Base-by-base conservation (phyloP, 1,284 basidiomycete genomes). In the Puccinia triticina region DNA sequence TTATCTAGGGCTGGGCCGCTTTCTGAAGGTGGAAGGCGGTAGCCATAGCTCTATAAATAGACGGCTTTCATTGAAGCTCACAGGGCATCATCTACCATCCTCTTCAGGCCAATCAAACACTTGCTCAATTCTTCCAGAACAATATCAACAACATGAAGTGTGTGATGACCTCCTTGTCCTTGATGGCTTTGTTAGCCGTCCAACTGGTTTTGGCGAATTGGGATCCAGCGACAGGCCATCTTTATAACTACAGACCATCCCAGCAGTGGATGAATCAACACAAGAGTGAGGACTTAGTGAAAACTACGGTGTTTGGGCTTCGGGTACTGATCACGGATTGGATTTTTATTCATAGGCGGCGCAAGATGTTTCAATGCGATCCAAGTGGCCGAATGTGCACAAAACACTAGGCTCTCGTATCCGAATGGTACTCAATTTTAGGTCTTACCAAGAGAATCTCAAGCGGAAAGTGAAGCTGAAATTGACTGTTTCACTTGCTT, bases 191-290 rank as follows among this genome's bases (percentile, higher is more conserved):
- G 37, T 66, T 66, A 40, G 18, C 5, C 64, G 14, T 46, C 50
- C 21, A 66, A 14, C 37, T 43, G 64, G 64, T 66, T n/a, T 40
- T 43, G n/a, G 77, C 77, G 29, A 80, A 80, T 55, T 80, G 77
- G 77, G 77, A 80, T 61, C 77, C 77, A 46, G 48, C 77, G 32
- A 80, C 77, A 3, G 77, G 77, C 4, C 67, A 80, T 72, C 50
- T 80, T n/a, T 14, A 69, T 46, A 40, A 80, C 53, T 80, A 55
- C 26, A 59, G 67, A 48, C 66, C 77, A 46, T 71, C 77, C 32
- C 64, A 57, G 16, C 29, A 34, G 4, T 80, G 77, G 77, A 34
- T 80, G 10, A 59, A 18, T 26, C 29, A 69, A 32, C 46, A 80
- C 40, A 67, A 57, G 73, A 37, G 77, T 80, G 29, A 71, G 69